A percentile compares a stretch with the other conserved stretches of the same genome.
phyloP scores from a whole-genome alignment of 1,284 basidiomycete species.

The Cutaneotrichosporon spelunceum region DNA sequence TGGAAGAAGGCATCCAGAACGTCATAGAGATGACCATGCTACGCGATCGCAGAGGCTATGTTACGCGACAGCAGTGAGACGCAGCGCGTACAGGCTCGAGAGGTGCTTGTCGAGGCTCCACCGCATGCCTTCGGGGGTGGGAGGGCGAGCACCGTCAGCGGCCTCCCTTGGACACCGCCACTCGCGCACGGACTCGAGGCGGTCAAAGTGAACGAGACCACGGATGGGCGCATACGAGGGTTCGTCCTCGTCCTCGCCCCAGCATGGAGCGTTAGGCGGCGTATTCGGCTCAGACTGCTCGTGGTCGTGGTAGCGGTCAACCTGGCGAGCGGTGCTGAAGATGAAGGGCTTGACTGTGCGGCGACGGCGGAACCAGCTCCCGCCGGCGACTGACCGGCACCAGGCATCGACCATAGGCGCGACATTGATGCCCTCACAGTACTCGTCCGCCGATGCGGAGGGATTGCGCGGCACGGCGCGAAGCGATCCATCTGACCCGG shows the following conservation, averaged over 20 bases:
- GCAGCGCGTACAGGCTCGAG: background rate
- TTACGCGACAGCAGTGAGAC: background rate
- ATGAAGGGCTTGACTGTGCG: slow-evolving; percentile 3
- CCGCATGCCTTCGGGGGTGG: background rate
- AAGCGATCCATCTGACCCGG: background rate
- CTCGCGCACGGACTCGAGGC: background rate
- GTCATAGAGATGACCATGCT: background rate
- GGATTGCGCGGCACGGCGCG: background rate
- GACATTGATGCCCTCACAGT: background rate
- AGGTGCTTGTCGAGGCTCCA: background rate
- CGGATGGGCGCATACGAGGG: background rate
- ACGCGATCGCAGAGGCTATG: background rate
- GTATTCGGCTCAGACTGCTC: background rate
- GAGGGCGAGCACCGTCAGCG: background rate
- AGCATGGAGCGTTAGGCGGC: background rate
- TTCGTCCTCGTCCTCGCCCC: background rate
- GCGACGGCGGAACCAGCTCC: background rate
- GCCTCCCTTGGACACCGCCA: background rate
- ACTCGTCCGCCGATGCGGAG: background rate
- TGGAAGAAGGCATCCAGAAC: background rate
- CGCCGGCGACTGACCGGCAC: background rate
- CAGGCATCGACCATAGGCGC: slow-evolving; percentile 4
- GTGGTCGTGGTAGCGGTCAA: background rate
- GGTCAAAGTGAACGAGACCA: slow-evolving; percentile 1
- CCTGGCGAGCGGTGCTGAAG: background rate